phyloP scores from a whole-genome alignment of 2,329 filamentous ascomycete species.

The Phialophora expanda region DNA sequence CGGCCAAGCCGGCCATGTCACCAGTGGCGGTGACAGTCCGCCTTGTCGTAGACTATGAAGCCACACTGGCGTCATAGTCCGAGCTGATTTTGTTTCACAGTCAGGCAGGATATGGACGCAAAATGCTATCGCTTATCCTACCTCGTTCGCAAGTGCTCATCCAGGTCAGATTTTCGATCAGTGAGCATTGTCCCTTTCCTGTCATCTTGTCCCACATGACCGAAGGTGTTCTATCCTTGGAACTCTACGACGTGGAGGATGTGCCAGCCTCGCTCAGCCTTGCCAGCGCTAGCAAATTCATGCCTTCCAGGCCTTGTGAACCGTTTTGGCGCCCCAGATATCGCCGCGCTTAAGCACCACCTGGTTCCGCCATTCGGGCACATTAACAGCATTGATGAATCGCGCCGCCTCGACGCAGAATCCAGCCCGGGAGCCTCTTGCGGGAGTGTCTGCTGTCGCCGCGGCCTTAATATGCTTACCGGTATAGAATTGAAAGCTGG shows the following conservation, averaged over 20 bases:
- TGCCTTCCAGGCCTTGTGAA: slow-evolving; percentile 81
- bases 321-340: slow-evolving; percentile 77
- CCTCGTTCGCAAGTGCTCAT: slow-evolving; percentile 26
- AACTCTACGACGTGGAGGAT: background rate
- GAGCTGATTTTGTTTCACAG: slow-evolving; percentile 13
- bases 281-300: background rate
- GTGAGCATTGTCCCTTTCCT: slow-evolving; percentile 1
- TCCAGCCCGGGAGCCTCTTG: slow-evolving; percentile 70
- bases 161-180: slow-evolving; percentile 24
- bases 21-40: slow-evolving; percentile 13
- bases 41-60: slow-evolving; percentile 3
- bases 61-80: slow-evolving; percentile 2
- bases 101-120: background rate
- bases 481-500: slow-evolving; percentile 96
- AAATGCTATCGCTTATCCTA: slow-evolving; percentile 1
- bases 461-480: slow-evolving; percentile 83
- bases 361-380: slow-evolving; percentile 78
- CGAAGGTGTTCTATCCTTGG: slow-evolving; percentile 8
- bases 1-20: slow-evolving; percentile 11
- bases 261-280: slow-evolving; percentile 5
- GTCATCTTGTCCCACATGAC: slow-evolving; percentile 18
- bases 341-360: slow-evolving; percentile 82
- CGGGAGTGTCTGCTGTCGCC: slow-evolving; percentile 62
- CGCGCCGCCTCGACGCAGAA: slow-evolving; percentile 93
- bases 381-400: slow-evolving; percentile 86